Evolutionary conservation across 768 basidiomycete genomes (phyloP), one percentile per base, ranked within the genome.

Genomic region (Hygrocybe coccinea): DNA sequence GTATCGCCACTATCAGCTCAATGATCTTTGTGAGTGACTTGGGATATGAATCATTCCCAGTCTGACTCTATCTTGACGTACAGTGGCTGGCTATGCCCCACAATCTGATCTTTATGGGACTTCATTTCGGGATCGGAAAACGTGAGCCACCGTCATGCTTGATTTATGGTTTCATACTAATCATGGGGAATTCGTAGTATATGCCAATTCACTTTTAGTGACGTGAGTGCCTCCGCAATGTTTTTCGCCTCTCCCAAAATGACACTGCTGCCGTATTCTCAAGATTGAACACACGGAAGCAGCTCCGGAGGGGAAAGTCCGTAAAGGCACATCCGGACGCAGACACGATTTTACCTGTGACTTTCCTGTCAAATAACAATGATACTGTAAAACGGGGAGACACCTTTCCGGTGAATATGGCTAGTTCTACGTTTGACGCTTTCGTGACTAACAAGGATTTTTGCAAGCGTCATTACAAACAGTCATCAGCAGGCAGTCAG

Each of bases 101-200:
- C 25, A 76, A 72, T 46, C 65, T 76, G 2, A 59, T 76, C 17
- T 76, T 76, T 57, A 66, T 76, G 66, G 75, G 71, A 15, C 52
- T 76, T 15, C 75, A 76, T 56, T 75, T 76, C 51, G 64, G 72
- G n/a, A 76, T 76, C 43, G 60, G 65, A 47, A 76, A 76, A 57
- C 46, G 75, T 76, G 38, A 35, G 74, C 59, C 11, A 44, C 45
- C 19, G 36, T 9, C 11, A 10, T 11, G 17, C 35, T 46, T 35
- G 29, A 15, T 45, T 44, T n/a, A n/a, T n/a, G 11, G 17, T 12
- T 34, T 14, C 17, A 15, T 52, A 15, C 36, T 55, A 19, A 11
- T 37, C 14, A 11, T 19, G 45, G 2, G n/a, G n/a, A 25, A 41
- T n/a, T 0, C 24, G n/a, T 29, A 68, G 67, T 68, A 1, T 68